phyloP scores from a whole-genome alignment of 345 rosid species.

The Citropsis articulata region DNA sequence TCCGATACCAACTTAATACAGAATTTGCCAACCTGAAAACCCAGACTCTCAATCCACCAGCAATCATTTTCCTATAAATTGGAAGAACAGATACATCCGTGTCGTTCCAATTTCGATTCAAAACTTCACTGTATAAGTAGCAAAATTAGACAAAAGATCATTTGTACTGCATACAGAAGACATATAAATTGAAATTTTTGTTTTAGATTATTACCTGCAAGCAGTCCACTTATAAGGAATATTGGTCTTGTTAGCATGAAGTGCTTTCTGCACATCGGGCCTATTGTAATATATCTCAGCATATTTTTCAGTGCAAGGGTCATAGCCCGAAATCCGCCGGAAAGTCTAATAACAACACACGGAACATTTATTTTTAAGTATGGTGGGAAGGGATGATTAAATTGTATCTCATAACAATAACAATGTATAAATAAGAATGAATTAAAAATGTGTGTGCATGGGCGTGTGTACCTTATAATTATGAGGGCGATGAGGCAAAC shows the following conservation, averaged over 20 bases:
- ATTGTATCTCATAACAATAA: no score
- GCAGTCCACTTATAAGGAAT: conserved; percentile 89
- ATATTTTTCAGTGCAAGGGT: conserved; percentile 97
- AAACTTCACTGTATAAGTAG: conserved; percentile 48
- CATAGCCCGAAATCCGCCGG: conserved; percentile 72
- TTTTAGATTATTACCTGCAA: no score
- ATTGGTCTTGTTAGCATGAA: conserved; percentile 72
- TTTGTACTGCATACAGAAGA: no score
- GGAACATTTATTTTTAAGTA: no score
- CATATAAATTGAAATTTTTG: no score
- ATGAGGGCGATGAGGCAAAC: conserved; percentile 63
- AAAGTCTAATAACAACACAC: conserved; percentile 33
- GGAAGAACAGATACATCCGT: conserved; percentile 79
- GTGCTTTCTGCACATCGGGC: conserved; percentile 83
- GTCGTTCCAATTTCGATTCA: conserved; percentile 94
- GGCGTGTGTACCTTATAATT: no score
- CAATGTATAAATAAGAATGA: no score
- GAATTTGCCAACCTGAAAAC: conserved; percentile 70
- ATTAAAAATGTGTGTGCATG: no score
- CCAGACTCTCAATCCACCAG: conserved; percentile 80
- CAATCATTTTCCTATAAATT: conserved; percentile 78
- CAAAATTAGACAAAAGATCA: no score
- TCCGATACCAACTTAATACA: background rate
- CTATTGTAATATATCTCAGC: conserved; percentile 94
- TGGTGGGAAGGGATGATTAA: no score